phyloP scores from a whole-genome alignment of 2,329 filamentous ascomycete species.

The Aspergillus texensis region DNA sequence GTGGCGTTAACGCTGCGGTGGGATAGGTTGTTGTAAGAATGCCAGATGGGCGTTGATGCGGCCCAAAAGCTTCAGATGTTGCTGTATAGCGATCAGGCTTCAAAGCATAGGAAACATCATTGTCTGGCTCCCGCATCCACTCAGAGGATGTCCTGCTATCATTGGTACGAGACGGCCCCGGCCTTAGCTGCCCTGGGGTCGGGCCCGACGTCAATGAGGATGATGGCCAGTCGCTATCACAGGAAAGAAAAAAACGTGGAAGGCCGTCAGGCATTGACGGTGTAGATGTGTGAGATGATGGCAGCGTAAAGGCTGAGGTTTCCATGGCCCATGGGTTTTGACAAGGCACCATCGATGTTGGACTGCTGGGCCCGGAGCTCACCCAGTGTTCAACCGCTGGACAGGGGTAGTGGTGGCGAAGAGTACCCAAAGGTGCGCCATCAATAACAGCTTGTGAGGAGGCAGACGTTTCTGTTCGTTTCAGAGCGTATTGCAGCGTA shows the following conservation, averaged over 20 bases:
- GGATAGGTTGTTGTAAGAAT: constrained; percentile 4
- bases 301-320: constrained; percentile 16
- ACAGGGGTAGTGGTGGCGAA: constrained; percentile 22
- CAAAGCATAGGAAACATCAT: constrained; percentile 5
- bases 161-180: constrained; percentile 11
- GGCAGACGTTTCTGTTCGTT: constrained; percentile 21
- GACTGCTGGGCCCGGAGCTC: constrained; percentile 24
- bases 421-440: constrained; percentile 16
- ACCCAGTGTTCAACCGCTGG: constrained; percentile 25
- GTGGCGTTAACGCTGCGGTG: constrained; percentile 14
- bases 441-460: constrained; percentile 11
- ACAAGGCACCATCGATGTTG: constrained; percentile 20
- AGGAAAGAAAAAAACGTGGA: constrained; percentile 15
- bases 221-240: constrained; percentile 14
- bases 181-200: constrained; percentile 17
- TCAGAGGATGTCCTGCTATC: constrained; percentile 12
- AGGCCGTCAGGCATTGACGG: constrained; percentile 10
- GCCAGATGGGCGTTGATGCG: constrained; percentile 10
- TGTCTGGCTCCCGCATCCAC: constrained; percentile 18
- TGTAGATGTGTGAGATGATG: constrained; percentile 16
- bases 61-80: constrained; percentile 12
- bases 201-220: constrained; percentile 17
- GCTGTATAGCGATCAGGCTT: constrained; percentile 11
- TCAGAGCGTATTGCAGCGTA: constrained; percentile 19
- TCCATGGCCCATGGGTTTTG: constrained; percentile 19